phyloP scores from a whole-genome alignment of 345 rosid genomes.

The Citrus glauca region DNA sequence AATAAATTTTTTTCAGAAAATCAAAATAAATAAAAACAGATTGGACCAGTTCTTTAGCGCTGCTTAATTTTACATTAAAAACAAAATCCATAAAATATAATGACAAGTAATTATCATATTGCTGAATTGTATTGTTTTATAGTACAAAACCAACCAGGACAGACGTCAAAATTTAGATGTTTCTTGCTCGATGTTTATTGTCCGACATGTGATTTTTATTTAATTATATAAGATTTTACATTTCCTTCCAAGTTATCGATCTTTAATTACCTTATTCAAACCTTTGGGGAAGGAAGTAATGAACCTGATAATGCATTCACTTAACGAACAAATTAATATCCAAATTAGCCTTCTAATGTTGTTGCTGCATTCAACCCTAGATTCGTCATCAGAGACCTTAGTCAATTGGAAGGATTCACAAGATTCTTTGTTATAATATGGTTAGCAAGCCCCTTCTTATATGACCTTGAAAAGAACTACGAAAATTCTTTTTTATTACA shows the following conservation, averaged over 20 bases:
- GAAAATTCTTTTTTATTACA: not conserved
- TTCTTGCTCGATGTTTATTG: not conserved
- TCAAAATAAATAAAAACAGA: too few species aligned
- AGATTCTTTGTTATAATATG: not conserved
- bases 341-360: not conserved
- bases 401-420: not conserved
- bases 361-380: not conserved
- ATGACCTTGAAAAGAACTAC: not conserved
- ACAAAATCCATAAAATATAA: too few species aligned
- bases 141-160: too few species aligned
- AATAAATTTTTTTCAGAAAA: too few species aligned
- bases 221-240: too few species aligned
- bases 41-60: too few species aligned
- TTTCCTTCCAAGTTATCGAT: not conserved
- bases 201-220: too few species aligned
- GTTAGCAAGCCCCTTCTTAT: not conserved
- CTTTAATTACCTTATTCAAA: too few species aligned
- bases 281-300: not conserved
- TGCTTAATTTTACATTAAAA: too few species aligned
- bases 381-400: not conserved
- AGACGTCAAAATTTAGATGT: not conserved
- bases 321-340: not conserved
- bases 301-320: not conserved
- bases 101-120: too few species aligned
- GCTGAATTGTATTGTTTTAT: too few species aligned